A percentile compares a stretch with the other conserved stretches of the same genome.
Conservation (phyloP, 148 eudicot species). For the Camellia granthamiana region DNA sequence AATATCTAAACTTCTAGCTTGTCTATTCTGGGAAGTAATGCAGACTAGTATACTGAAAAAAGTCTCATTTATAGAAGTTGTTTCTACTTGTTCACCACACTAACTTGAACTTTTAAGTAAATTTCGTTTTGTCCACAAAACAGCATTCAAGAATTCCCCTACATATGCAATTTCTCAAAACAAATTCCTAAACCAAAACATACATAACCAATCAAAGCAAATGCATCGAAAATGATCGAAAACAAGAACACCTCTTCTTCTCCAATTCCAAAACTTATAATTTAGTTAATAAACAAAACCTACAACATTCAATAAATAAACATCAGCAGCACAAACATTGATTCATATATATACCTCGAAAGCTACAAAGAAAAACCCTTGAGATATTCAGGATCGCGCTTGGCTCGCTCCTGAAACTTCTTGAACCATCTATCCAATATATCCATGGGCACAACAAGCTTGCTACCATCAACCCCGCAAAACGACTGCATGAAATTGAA, state of each 20-base stretch:
- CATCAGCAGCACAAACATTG: background rate
- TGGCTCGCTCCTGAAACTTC: constrained; percentile 91
- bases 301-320: too few relatives aligned
- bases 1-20: background rate
- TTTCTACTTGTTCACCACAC: background rate
- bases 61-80: background rate
- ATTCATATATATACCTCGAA: constrained; percentile 6
- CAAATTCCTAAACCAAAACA: background rate
- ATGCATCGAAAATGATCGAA: background rate
- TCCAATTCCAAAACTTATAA: background rate
- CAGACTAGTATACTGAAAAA: background rate
- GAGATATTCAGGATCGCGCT: constrained; percentile 89
- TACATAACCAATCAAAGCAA: background rate
- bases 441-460: constrained; percentile 86
- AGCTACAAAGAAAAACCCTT: constrained; percentile 81
- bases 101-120: background rate
- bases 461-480: constrained; percentile 87
- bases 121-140: background rate
- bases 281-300: background rate
- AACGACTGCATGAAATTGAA: constrained; percentile 99
- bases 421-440: constrained; percentile 95
- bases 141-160: background rate
- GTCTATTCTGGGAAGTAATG: background rate
- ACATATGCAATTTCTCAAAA: background rate
- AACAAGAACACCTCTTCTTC: too few relatives aligned